Conservation (phyloP, 1,284 basidiomycete genomes). For the Coniferiporia sulphurascens region DNA sequence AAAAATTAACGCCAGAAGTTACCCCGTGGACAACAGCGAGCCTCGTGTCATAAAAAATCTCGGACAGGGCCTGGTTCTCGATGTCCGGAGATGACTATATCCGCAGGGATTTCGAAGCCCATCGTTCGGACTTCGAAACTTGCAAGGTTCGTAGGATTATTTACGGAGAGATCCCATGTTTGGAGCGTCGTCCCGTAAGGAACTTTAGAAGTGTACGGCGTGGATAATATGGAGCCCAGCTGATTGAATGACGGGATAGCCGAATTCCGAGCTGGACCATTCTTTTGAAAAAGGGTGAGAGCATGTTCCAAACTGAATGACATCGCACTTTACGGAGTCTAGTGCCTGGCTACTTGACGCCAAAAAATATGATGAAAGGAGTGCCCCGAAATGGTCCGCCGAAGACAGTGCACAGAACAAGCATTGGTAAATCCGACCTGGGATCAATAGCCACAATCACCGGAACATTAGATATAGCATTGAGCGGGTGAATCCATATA, state of each 20-base stretch:
- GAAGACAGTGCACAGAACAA: neutral
- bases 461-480: too few species aligned
- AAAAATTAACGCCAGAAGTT: neutral
- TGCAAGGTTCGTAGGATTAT: neutral
- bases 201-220: neutral
- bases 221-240: neutral
- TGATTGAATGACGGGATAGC: neutral
- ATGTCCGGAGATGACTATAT: conserved; percentile 1
- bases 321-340: neutral
- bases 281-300: neutral
- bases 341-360: neutral
- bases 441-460: neutral
- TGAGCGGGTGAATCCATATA: too few species aligned
- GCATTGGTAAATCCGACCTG: neutral
- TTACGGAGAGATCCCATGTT: neutral
- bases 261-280: neutral
- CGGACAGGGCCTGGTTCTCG: neutral
- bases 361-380: neutral
- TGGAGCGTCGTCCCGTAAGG: neutral
- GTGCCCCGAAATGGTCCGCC: neutral
- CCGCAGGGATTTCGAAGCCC: neutral
- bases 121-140: neutral
- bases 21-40: neutral
- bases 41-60: neutral
- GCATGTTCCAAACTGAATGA: neutral